Evolutionary conservation across 2,329 filamentous ascomycete species (phyloP), one percentile per base, ranked within the genome.

Genomic region (Corinectria fuckeliana): DNA sequence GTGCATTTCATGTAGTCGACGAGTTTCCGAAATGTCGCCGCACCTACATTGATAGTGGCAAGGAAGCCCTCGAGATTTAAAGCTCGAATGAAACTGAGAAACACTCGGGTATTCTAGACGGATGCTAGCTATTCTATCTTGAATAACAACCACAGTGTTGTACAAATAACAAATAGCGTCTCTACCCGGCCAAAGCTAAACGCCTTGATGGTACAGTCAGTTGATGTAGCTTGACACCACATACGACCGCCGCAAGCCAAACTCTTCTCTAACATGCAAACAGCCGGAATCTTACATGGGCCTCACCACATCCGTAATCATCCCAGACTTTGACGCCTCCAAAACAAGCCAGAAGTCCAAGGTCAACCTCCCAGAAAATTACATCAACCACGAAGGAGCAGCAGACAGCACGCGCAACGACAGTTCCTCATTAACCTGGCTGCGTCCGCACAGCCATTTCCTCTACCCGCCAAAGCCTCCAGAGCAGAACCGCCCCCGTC

Each of bases 21-120:
- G 56, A 60, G 61, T 63, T 10, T 44, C 61, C 61, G 57, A 58
- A 56, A 61, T 50, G 60, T 62, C 39, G 30, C 57, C 60, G 58
- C 18, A 7, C 14, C 23, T 7, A 47, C 6, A 8, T 14, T 2
- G 32, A 5, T 5, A 45, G 3, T 23, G 10, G 3, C 5, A 39
- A 44, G 23, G 3, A 50, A 36, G n/a, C 32, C 13, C 20, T n/a
- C 21, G 6, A 18, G n/a, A 45, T 10, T 45, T n/a, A n/a, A n/a
- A 45, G 23, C 25, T 25, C 41, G 23, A 45, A 11, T 13, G 11
- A 45, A 18, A 5, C 41, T 16, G 14, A 28, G 26, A 11, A 45
- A 45, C 7, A 30, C 10, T n/a, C 23, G 14, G 16, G 25, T n/a
- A n/a, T 28, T 26, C 13, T 11, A 18, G 6, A 5, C 41, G 6